phyloP scores from a whole-genome alignment of 441 rosid genomes.

The Adansonia gregorii region DNA sequence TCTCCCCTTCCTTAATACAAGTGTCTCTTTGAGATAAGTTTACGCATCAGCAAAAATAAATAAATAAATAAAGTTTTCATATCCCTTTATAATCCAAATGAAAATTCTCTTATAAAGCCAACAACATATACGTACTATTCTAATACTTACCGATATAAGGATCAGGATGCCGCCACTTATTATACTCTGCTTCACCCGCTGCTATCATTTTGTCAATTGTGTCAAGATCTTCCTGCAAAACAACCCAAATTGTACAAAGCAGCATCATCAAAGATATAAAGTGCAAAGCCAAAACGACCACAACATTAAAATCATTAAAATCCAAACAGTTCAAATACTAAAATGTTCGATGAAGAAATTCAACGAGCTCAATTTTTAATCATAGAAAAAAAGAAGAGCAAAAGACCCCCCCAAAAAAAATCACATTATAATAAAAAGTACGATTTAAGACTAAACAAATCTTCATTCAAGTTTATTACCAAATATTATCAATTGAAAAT shows the following conservation, averaged over 20 bases:
- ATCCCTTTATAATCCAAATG: neutral
- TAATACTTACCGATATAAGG: slow-evolving; percentile 71
- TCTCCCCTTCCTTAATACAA: neutral
- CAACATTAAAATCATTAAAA: neutral
- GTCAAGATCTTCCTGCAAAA: slow-evolving; percentile 73
- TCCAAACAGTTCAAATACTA: neutral
- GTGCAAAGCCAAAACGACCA: neutral
- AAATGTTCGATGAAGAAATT: neutral
- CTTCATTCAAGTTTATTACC: slow-evolving; percentile 1
- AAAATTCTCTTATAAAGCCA: neutral
- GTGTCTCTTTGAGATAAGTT: neutral
- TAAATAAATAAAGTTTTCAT: neutral
- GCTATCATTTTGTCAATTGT: slow-evolving; percentile 75
- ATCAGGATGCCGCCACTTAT: slow-evolving; percentile 95
- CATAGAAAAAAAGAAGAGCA: too few relatives aligned
- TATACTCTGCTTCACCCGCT: slow-evolving; percentile 67
- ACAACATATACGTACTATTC: neutral
- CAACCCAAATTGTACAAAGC: neutral
- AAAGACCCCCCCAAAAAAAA: too few relatives aligned
- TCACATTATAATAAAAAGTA: neutral
- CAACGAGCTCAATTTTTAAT: neutral
- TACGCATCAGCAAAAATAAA: neutral
- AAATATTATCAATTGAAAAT: neutral
- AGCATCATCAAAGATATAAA: neutral
- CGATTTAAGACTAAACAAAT: neutral